Evolutionary conservation across 129 eudicot species (phyloP).

Genomic region (Arctium lappa): DNA sequence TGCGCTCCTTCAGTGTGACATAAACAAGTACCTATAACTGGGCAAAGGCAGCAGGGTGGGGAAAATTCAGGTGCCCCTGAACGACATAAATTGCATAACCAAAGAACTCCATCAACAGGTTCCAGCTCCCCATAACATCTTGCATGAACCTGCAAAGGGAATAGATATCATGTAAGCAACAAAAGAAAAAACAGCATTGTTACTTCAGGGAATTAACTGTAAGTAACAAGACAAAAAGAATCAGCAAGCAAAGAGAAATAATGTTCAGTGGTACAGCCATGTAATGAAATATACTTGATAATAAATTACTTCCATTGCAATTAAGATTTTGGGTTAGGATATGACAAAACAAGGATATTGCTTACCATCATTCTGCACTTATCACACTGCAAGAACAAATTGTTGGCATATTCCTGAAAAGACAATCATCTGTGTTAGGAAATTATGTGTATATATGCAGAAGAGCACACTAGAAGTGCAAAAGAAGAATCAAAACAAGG

Average conservation of each 20-base stretch:
- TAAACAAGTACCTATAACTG: constrained; percentile 63
- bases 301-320: neutral
- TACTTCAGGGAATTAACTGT: neutral
- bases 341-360: constrained; percentile 4
- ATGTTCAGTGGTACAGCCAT: constrained; percentile 8
- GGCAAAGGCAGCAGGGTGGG: constrained; percentile 96
- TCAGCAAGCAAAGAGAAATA: constrained; percentile 1
- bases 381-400: constrained; percentile 95
- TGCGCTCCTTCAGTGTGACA: neutral
- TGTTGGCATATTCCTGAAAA: constrained; percentile 90
- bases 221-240: neutral
- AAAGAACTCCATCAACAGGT: constrained; percentile 80
- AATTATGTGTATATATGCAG: neutral
- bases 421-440: constrained; percentile 8
- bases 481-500: neutral
- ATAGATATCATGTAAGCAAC: neutral
- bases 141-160: constrained; percentile 79
- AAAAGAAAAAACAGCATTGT: neutral
- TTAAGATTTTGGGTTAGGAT: neutral
- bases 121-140: constrained; percentile 96
- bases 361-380: constrained; percentile 99
- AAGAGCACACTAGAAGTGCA: neutral
- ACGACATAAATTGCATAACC: constrained; percentile 97
- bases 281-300: neutral
- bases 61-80: constrained; percentile 80